Percentiles rank a stretch among this genome's conserved stretches.
Conservation (phyloP, 2,329 filamentous ascomycete genomes). For the Delphinella strobiligena region DNA sequence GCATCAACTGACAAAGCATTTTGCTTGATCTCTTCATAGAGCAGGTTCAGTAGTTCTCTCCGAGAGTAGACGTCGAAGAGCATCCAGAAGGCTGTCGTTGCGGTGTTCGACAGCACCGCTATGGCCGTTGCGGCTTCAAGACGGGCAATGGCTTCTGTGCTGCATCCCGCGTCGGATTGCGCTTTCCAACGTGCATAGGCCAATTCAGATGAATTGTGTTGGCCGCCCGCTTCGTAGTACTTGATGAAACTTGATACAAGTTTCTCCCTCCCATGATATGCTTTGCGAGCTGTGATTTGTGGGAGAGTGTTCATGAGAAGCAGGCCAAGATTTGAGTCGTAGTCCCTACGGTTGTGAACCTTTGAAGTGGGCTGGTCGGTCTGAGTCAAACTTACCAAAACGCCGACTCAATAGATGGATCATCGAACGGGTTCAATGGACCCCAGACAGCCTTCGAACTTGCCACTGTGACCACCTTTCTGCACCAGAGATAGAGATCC, state of each 20-base stretch:
- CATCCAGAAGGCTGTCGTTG: neutral
- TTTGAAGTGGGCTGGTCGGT: neutral
- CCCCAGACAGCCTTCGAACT: constrained; percentile 32
- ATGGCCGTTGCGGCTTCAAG: constrained; percentile 17
- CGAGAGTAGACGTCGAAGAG: neutral
- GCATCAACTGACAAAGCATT: neutral
- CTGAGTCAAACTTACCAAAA: constrained; percentile 18
- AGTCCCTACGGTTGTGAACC: constrained; percentile 13
- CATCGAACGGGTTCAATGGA: constrained; percentile 28
- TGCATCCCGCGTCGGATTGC: neutral
- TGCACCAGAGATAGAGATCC: constrained; percentile 28
- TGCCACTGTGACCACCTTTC: constrained; percentile 26
- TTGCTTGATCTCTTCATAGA: neutral
- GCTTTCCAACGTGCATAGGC: constrained; percentile 15
- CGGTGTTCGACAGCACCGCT: neutral
- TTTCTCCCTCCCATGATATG: constrained; percentile 24
- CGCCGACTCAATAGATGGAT: constrained; percentile 23
- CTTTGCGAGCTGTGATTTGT: constrained; percentile 25
- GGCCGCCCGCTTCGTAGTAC: constrained; percentile 16
- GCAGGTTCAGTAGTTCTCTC: neutral
- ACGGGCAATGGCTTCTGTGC: constrained; percentile 16
- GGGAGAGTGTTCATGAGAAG: constrained; percentile 17
- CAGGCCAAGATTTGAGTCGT: constrained; percentile 22
- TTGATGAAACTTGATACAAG: constrained; percentile 15
- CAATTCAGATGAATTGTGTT: constrained; percentile 14